A percentile compares a stretch with the other conserved stretches of the same genome.
Conservation (phyloP, 352 stramenopile species). For the Thalassiosira sp. region DNA sequence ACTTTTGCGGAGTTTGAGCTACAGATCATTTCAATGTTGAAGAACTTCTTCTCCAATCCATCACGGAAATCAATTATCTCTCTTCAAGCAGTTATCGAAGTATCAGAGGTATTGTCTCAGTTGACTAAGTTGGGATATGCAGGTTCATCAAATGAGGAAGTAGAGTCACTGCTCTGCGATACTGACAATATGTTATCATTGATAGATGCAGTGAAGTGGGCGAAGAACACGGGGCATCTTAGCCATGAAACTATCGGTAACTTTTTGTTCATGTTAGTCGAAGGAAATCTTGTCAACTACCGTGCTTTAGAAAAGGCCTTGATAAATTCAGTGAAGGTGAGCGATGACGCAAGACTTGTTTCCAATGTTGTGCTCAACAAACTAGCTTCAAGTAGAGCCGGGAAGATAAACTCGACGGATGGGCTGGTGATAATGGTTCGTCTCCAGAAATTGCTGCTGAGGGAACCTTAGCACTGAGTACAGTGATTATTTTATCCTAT, state of each 20-base stretch:
- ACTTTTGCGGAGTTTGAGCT: constrained; percentile 26
- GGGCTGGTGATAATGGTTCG: constrained; percentile 18
- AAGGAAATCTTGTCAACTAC: constrained; percentile 19
- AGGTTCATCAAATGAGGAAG: constrained; percentile 5
- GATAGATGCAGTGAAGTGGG: constrained; percentile 3
- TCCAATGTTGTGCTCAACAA: constrained; percentile 9
- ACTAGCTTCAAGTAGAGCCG: constrained; percentile 8
- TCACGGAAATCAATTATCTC: constrained; percentile 1
- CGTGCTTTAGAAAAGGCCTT: constrained; percentile 13
- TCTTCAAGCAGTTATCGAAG: constrained; percentile 17
- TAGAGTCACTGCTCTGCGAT: constrained; percentile 32
- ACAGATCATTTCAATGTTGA: constrained; percentile 21
- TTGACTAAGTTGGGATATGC: constrained; percentile 30
- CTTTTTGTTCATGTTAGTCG: constrained; percentile 22
- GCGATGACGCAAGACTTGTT: constrained; percentile 1
- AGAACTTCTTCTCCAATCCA: constrained; percentile 16
- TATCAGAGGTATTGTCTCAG: constrained; percentile 25
- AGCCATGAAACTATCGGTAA: constrained; percentile 8
- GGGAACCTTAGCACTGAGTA: not conserved
- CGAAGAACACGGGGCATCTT: not conserved
- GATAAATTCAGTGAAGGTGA: constrained; percentile 2
- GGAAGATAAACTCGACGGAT: not conserved
- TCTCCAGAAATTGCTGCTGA: constrained; percentile 1
- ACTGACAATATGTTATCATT: constrained; percentile 21
- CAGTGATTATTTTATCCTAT: too few species aligned